phyloP scores from a whole-genome alignment of 1,284 basidiomycete genomes.

The Ustilago bromivora region DNA sequence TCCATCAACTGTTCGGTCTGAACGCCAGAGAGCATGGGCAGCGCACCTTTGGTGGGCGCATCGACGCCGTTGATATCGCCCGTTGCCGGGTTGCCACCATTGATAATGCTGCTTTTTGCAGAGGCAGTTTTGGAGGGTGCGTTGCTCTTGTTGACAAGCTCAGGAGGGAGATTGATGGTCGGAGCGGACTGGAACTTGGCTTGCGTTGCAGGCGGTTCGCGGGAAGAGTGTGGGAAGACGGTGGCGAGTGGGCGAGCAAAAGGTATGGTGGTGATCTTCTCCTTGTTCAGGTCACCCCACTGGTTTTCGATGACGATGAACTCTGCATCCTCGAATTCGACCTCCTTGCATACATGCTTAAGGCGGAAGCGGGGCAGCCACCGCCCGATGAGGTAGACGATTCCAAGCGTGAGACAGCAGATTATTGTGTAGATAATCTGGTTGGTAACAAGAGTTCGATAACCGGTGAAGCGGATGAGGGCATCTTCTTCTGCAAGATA shows the following conservation, averaged over 20 bases:
- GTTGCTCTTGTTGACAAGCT: constrained; percentile 39
- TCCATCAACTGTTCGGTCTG: constrained; percentile 67
- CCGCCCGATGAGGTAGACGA: constrained; percentile 84
- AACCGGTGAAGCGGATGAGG: constrained; percentile 89
- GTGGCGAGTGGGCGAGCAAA: constrained; percentile 65
- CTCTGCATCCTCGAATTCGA: constrained; percentile 80
- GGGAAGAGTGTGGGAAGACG: constrained; percentile 65
- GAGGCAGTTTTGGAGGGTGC: constrained; percentile 41
- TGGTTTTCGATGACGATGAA: constrained; percentile 83
- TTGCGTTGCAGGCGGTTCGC: constrained; percentile 65
- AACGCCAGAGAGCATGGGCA: constrained; percentile 58
- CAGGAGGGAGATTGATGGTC: constrained; percentile 39
- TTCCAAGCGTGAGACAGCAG: constrained; percentile 80
- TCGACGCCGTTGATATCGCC: constrained; percentile 25
- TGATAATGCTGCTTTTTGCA: constrained; percentile 51
- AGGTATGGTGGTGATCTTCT: constrained; percentile 55
- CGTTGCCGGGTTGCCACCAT: constrained; percentile 27
- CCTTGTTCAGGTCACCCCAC: constrained; percentile 66
- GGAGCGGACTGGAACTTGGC: constrained; percentile 57
- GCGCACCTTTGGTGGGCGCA: constrained; percentile 6
- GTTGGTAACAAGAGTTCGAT: constrained; percentile 78
- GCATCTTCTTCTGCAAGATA: constrained; percentile 92
- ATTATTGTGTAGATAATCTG: constrained; percentile 79
- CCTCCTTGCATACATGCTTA: constrained; percentile 84
- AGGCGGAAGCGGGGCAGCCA: constrained; percentile 95